phyloP scores from a whole-genome alignment of 345 rosid species.

The Cardamine chenopodiifolia region DNA sequence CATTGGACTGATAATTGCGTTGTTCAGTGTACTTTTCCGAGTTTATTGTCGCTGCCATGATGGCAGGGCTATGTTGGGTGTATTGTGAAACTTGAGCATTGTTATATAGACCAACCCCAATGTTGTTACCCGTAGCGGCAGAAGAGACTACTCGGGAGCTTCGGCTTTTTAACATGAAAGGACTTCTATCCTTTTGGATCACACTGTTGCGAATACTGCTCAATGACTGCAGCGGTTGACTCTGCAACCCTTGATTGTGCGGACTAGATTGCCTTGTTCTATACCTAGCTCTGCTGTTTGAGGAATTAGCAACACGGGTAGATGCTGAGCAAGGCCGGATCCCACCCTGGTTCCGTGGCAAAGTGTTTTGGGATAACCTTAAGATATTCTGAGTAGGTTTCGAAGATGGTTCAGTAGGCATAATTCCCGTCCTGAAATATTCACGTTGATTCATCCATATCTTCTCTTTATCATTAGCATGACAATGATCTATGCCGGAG shows the following conservation, averaged over 20 bases:
- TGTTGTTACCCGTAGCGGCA: slow-evolving; percentile 10
- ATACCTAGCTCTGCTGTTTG: slow-evolving; percentile 42
- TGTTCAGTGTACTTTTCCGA: slow-evolving; percentile 23
- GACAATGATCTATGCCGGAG: slow-evolving; percentile 62
- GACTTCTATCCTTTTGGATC: slow-evolving; percentile 46
- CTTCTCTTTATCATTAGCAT: slow-evolving; percentile 73
- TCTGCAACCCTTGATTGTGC: slow-evolving; percentile 24
- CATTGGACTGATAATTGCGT: not conserved
- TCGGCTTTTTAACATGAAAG: slow-evolving; percentile 24
- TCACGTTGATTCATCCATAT: slow-evolving; percentile 65
- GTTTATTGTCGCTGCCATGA: slow-evolving; percentile 8
- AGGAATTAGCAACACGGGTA: slow-evolving; percentile 22
- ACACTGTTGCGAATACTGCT: slow-evolving; percentile 39
- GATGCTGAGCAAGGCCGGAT: slow-evolving; percentile 57
- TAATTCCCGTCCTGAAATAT: slow-evolving; percentile 43
- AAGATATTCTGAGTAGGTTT: slow-evolving; percentile 27
- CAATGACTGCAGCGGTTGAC: slow-evolving; percentile 32
- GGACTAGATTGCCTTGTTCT: slow-evolving; percentile 29
- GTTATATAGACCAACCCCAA: not conserved
- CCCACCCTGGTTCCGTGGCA: slow-evolving; percentile 32
- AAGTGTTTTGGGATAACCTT: slow-evolving; percentile 20
- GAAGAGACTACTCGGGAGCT: slow-evolving; percentile 42
- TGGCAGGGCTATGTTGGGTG: slow-evolving; percentile 12
- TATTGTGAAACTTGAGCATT: slow-evolving; percentile 24
- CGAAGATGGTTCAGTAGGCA: slow-evolving; percentile 36